phyloP scores from a whole-genome alignment of 352 stramenopile species.

The Globisporangium lucens region DNA sequence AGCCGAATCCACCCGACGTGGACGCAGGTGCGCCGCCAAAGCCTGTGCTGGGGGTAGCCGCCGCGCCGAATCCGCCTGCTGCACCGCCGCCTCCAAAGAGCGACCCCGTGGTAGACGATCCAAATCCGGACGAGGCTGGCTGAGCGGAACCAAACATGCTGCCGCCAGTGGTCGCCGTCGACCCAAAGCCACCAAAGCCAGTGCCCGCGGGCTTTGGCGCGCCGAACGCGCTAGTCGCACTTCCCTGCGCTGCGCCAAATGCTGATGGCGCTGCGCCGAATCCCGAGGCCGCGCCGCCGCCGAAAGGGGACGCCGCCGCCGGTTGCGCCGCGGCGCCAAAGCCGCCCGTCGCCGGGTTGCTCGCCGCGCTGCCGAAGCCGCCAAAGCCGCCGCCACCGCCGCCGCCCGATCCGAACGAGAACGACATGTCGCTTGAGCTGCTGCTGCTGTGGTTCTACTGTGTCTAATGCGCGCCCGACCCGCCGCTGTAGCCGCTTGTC shows the following conservation, averaged over 20 bases:
- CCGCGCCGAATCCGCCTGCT: conserved; percentile 12
- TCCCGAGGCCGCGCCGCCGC: conserved; percentile 27
- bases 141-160: conserved; percentile 28
- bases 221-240: conserved; percentile 38
- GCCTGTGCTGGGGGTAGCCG: conserved; percentile 3
- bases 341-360: conserved; percentile 25
- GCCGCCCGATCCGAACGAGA: conserved; percentile 42
- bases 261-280: conserved; percentile 30
- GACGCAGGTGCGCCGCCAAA: conserved; percentile 17
- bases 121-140: conserved; percentile 35
- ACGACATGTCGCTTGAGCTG: conserved; percentile 36
- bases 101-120: conserved; percentile 14
- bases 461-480: background rate
- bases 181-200: conserved; percentile 49
- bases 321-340: conserved; percentile 29
- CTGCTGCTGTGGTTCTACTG: background rate
- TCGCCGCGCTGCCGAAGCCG: conserved; percentile 31
- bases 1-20: conserved; percentile 11
- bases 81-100: conserved; percentile 26
- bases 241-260: conserved; percentile 30
- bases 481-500: background rate
- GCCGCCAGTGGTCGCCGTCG: conserved; percentile 20
- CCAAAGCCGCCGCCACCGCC: conserved; percentile 32
- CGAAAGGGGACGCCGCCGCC: conserved; percentile 48
- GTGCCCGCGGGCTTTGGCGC: conserved; percentile 21